phyloP scores from a whole-genome alignment of 176 grass and related monocot genomes.

The Dactylis glomerata region DNA sequence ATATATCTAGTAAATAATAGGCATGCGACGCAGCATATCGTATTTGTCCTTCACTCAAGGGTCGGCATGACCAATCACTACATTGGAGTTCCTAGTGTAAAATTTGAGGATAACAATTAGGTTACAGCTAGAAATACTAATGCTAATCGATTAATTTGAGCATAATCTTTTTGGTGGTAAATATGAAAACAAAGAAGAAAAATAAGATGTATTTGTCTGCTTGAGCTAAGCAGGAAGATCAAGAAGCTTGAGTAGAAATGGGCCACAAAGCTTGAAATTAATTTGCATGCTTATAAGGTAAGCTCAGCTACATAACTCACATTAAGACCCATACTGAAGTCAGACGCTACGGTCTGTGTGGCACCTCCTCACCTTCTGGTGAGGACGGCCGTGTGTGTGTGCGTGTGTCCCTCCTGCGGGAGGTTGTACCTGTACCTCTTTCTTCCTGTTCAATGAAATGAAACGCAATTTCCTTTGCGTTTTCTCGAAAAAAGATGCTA shows the following conservation, averaged over 20 bases:
- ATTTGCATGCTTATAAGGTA: not conserved
- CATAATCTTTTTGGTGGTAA: not conserved
- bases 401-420: too few relatives aligned
- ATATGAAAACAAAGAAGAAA: slow-evolving; percentile 15
- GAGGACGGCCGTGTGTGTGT: too few relatives aligned
- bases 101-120: slow-evolving; percentile 4
- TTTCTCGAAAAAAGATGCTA: too few relatives aligned
- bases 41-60: slow-evolving; percentile 84
- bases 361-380: too few relatives aligned
- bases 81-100: slow-evolving; percentile 83
- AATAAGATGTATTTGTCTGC: not conserved
- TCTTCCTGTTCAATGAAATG: too few relatives aligned
- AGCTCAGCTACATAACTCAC: not conserved
- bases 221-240: not conserved
- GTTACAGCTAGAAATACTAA: not conserved
- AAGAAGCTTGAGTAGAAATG: not conserved
- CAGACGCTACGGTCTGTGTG: too few relatives aligned
- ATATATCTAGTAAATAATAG: slow-evolving; percentile 89
- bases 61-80: slow-evolving; percentile 91
- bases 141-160: not conserved
- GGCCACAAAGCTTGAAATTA: not conserved
- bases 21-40: slow-evolving; percentile 97
- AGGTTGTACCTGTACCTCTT: too few relatives aligned
- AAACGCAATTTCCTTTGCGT: too few relatives aligned
- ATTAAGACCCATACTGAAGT: not conserved